Evolutionary conservation across 2,329 filamentous ascomycete genomes (phyloP), one percentile per base, ranked within the genome.

Genomic region (Fusarium odoratissimum): DNA sequence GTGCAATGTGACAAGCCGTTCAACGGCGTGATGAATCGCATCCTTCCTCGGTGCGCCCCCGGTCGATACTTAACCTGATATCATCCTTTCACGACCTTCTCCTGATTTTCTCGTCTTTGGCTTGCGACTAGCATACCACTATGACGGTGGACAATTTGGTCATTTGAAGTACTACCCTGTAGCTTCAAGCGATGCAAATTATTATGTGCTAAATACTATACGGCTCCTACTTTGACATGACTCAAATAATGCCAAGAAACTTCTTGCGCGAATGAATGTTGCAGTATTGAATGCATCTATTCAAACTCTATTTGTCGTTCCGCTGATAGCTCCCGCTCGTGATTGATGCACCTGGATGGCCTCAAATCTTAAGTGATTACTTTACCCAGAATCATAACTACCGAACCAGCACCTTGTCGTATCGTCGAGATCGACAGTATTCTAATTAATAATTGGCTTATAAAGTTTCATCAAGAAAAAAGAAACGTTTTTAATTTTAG

Each of bases 21-120:
- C 8, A 35, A 28, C 30, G 49, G 51, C 19, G 21, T 41, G 31
- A 40, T 13, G 3, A 8, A 28, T 13, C 11, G n/a, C 52, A 41
- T 25, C 35, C 41, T 48, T 45, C 30, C 38, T 62, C 64, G 64
- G 64, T 8, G 42, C 64, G 64, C 48, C 64, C 52, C 51, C 64
- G 63, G 64, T 25, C 37, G 12, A 28, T 28, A 19, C 49, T 42
- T 23, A n/a, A 37, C 5, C 9, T 25, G 37, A 38, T 23, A 10
- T 17, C 40, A 16, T 31, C 11, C 8, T 55, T 55, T 38, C 17
- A 10, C 13, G 21, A 19, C 11, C 46, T 33, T 49, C 19, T 40
- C 35, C 16, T 55, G 51, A 31, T 2, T 40, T 31, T 19, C 25
- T 42, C 5, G 37, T 1, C 23, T 23, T 19, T 31, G 37, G 21